These are phyloP conservation scores for Diaporthe caulivora DNA, from an alignment of 2,329 filamentous ascomycete species.

Conservation along the genomic window DNA sequence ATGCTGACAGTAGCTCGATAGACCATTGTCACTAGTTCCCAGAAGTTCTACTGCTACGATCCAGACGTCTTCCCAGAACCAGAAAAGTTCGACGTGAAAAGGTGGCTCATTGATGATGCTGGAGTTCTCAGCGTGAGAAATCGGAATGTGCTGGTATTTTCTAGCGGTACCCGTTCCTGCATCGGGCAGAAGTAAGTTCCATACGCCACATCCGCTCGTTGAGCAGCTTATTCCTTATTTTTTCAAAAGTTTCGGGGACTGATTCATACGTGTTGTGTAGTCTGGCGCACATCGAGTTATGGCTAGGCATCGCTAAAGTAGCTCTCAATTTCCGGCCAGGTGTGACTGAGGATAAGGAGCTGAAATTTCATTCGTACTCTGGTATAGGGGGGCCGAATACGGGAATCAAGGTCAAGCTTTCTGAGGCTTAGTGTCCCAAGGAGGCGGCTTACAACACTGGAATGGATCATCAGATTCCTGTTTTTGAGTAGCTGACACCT, in stretches of 20 bases:
- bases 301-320: background rate
- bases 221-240: too few relatives aligned
- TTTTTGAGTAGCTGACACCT: too few relatives aligned
- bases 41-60: background rate
- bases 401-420: background rate
- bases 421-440: background rate
- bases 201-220: background rate
- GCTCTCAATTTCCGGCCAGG: background rate
- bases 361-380: background rate
- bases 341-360: background rate
- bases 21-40: background rate
- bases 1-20: background rate
- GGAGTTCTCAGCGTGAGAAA: background rate
- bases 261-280: background rate
- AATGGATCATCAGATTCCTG: background rate
- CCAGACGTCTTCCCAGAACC: background rate
- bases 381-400: background rate
- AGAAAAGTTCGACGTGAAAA: background rate
- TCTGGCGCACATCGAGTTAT: background rate
- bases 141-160: background rate
- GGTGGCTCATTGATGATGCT: background rate
- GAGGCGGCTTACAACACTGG: background rate
- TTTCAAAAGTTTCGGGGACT: background rate
- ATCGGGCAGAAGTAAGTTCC: background rate
- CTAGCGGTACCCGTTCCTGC: background rate